Evolutionary conservation across 2,329 filamentous ascomycete species (phyloP), one percentile per base, ranked within the genome.

Genomic region (Parasarocladium wereldwijsianum): DNA sequence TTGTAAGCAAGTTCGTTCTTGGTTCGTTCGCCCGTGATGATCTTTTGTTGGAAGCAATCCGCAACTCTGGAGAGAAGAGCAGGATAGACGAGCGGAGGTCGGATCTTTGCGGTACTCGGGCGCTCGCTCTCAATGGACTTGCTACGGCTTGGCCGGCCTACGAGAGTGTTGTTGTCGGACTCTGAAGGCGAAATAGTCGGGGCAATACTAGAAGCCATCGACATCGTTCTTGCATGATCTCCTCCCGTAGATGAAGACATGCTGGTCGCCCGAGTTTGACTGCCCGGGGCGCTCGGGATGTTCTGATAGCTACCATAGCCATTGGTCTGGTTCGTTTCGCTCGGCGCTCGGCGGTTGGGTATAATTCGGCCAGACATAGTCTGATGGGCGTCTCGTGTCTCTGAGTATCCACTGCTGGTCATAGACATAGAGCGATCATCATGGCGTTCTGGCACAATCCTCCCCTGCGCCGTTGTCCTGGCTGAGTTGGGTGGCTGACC

Each of bases 1-100:
- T 93, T 93, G 60, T 98, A 98, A 3, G 87, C 85, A 36, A 98
- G 63, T 33, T 87, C 87, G 62, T 98, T 94, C 65, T 98, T 98
- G 39, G 84, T 85, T 38, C 86, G 75, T 46, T 96, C 90, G 31
- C 79, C 76, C 15, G 86, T 69, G 15, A 76, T 70, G 28, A 98
- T 85, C 51, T 87, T 78, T 43, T 92, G 83, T 31, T 83, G 76
- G 55, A 98, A 96, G 32, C 83, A 85, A 44, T 92, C 82, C 24
- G 82, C 86, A 4, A 98, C 90, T 32, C 81, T 75, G n/a, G 90
- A 96, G 13, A 98, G 62, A 26, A 96, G 60, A 20, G 90, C 90
- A 15, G 90, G 90, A 49, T 98, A 96, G 2, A 96, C 87, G 13
- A 96, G 64, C 3, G 87, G 87, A 4, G 85, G 74, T 43, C 60